Percentiles rank a stretch among this genome's conserved stretches.
Evolutionary conservation across 2,329 filamentous ascomycete genomes (phyloP).

Genomic region (Xylaria sp.): DNA sequence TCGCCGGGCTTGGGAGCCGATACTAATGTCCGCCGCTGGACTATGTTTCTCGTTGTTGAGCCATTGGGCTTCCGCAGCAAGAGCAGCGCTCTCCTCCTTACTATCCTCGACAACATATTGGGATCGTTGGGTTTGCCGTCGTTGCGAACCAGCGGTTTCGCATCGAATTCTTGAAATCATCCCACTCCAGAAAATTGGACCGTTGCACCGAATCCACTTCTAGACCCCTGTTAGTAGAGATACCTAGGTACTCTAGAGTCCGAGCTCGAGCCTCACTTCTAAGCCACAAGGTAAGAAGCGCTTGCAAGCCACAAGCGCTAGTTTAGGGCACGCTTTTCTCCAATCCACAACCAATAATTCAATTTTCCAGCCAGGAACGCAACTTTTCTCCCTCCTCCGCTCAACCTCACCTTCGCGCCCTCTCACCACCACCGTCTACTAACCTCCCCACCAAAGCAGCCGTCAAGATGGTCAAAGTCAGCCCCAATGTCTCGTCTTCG

Average conservation of each 20-base stretch:
- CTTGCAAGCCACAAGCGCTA: slow-evolving; percentile 23
- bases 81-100: slow-evolving; percentile 46
- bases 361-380: slow-evolving; percentile 34
- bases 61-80: slow-evolving; percentile 37
- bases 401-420: slow-evolving; percentile 22
- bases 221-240: neutral
- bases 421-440: slow-evolving; percentile 25
- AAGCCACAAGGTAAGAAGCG: too few relatives aligned
- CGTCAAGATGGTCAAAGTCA: slow-evolving; percentile 49
- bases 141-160: slow-evolving; percentile 13
- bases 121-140: slow-evolving; percentile 14
- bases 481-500: slow-evolving; percentile 53
- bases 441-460: slow-evolving; percentile 32
- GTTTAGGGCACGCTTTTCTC: slow-evolving; percentile 44
- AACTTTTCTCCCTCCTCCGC: slow-evolving; percentile 33
- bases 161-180: slow-evolving; percentile 34
- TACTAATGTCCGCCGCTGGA: slow-evolving; percentile 58
- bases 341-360: slow-evolving; percentile 33
- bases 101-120: slow-evolving; percentile 51
- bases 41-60: slow-evolving; percentile 30
- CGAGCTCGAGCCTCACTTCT: neutral
- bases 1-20: slow-evolving; percentile 67
- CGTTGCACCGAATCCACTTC: slow-evolving; percentile 4
- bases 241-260: too few relatives aligned
- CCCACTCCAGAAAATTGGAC: slow-evolving; percentile 30